phyloP scores from a whole-genome alignment of 495 filamentous ascomycete species.

The Friedmanniomyces endolithicus region DNA sequence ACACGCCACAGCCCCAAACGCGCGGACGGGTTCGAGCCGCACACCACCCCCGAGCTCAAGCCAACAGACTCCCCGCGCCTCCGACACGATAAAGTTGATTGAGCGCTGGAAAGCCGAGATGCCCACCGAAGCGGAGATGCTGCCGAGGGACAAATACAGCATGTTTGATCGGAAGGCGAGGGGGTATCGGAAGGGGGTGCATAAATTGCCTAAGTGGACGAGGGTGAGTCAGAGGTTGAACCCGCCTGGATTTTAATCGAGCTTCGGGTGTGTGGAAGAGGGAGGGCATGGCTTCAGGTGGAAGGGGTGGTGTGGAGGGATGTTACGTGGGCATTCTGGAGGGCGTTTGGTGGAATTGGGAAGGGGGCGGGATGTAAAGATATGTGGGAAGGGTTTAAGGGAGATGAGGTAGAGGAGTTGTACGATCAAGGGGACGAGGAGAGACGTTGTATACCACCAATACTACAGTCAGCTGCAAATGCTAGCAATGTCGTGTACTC shows the following conservation, averaged over 20 bases:
- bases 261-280: too few species aligned
- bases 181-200: slow-evolving; percentile 88
- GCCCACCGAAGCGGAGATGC: slow-evolving; percentile 92
- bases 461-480: too few species aligned
- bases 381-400: too few species aligned
- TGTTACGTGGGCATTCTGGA: too few species aligned
- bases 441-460: too few species aligned
- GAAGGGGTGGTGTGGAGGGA: background rate
- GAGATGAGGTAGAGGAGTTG: background rate
- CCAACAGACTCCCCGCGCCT: slow-evolving; percentile 6
- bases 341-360: too few species aligned
- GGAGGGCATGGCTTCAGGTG: background rate
- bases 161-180: slow-evolving; percentile 94
- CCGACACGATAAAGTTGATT: slow-evolving; percentile 43
- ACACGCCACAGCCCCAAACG: background rate
- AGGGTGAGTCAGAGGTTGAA: slow-evolving; percentile 85
- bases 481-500: too few species aligned
- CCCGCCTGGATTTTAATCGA: slow-evolving; percentile 85
- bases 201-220: slow-evolving; percentile 90
- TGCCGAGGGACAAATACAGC: slow-evolving; percentile 93
- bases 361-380: too few species aligned
- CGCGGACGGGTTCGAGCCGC: background rate
- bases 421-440: background rate
- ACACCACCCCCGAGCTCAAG: background rate
- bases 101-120: slow-evolving; percentile 88